Evolutionary conservation across 257 asterid species (phyloP), one percentile per base, ranked within the genome.

Genomic region (Solanum medicagineum): DNA sequence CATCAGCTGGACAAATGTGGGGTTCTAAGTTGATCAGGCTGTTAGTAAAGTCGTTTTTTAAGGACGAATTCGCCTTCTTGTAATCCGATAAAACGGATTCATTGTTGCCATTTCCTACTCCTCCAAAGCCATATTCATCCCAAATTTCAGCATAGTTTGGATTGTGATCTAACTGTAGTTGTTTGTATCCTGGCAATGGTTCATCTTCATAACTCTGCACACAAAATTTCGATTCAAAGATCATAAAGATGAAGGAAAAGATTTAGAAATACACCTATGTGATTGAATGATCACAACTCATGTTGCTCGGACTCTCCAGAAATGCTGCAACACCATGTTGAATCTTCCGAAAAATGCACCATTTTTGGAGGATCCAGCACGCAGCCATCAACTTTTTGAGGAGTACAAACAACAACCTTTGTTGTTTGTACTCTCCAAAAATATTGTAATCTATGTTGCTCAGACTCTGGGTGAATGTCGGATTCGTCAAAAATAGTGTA

Each of bases 201-300:
- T 94, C 99, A 9, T 95, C 97, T 14, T 90, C 98, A 83, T 93
- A 95, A 84, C 94, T 97, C 99, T 97, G 96, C 83, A 77, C 77
- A 75, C 63, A 40, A 49, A 69, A 26, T 24, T 66, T 15, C 49
- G 40, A 44, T 26, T 66, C 80, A 42, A 68, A n/a, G 60, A 53
- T 82, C 57, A 88, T 49, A 80, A 45, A 74, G 55, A 81, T 65
- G n/a, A 49, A 63, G 49, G 16, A 51, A 29, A 13, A 13, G 17
- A 4, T 56, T 2, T 1, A 10, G 32, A 57, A 55, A 1, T 1
- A 57, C 16, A 57, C 20, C 7, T 3, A 45, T 56, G 56, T 24
- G 20, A 22, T 20, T 81, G 5, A 11, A 10, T 15, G 26, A 69
- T 69, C 53, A 4, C 15, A 40, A 68, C 49, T 49, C 4, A 40